These are phyloP conservation scores for Acanthamoeba quina DNA, from an alignment of 208 protist genomes.

Conservation along the genomic window DNA sequence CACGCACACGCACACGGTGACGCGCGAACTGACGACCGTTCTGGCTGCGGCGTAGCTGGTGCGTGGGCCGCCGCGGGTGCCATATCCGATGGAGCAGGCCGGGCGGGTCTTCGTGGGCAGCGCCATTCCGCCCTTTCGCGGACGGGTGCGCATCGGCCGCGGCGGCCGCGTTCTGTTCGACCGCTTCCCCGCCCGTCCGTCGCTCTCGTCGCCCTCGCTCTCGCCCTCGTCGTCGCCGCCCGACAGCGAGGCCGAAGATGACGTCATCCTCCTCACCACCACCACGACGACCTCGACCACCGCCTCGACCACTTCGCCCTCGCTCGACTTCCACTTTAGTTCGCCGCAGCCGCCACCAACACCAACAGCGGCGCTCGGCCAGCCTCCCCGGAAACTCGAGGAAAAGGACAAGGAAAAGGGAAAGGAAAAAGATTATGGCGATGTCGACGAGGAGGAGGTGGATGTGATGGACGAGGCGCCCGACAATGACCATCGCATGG, in stretches of 20 bases:
- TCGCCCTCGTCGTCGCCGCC: not conserved
- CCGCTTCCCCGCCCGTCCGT: not conserved
- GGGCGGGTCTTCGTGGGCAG: not conserved
- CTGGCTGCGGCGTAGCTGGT: not conserved
- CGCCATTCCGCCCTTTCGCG: constrained; percentile 23
- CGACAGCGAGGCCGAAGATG: not conserved
- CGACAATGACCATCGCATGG: too few species aligned
- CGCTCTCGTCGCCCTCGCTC: not conserved
- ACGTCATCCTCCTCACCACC: not conserved
- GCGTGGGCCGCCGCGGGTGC: not conserved
- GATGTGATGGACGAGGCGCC: too few species aligned
- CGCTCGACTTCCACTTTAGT: not conserved
- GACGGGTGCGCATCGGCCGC: constrained; percentile 27
- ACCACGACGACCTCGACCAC: not conserved
- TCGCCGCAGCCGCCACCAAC: not conserved
- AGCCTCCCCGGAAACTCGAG: not conserved
- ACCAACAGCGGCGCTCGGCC: not conserved
- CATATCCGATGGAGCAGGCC: constrained; percentile 8
- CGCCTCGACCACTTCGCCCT: not conserved
- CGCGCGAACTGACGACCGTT: not conserved
- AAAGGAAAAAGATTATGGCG: not conserved
- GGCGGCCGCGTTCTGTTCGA: constrained; percentile 54
- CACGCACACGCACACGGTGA: not conserved
- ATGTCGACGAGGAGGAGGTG: too few species aligned
- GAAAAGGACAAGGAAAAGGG: not conserved